Evolutionary conservation across 176 grass and related monocot species (phyloP).

Genomic region (Triticum dicoccoides): DNA sequence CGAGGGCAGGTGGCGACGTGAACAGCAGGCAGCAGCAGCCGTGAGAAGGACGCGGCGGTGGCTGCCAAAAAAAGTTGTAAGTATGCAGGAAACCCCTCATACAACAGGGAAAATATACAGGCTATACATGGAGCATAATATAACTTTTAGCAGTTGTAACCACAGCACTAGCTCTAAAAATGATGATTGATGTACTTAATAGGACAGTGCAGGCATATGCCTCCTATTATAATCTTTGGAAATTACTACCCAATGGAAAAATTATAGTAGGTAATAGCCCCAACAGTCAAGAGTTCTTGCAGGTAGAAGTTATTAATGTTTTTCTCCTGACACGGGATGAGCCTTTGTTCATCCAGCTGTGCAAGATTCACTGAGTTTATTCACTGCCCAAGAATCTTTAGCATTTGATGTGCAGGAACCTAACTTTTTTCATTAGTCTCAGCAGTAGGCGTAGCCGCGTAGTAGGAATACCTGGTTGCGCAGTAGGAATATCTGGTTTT

Average conservation of each 20-base stretch:
- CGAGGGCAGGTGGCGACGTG: too few species aligned
- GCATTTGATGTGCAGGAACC: slow-evolving; percentile 1
- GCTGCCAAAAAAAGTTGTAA: too few species aligned
- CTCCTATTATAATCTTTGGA: background rate
- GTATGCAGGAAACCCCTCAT: too few species aligned
- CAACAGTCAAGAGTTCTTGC: background rate
- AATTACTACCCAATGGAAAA: background rate
- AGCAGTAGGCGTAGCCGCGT: background rate
- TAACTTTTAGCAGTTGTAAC: background rate
- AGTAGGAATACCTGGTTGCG: too few species aligned
- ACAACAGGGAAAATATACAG: too few species aligned
- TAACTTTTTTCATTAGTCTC: background rate
- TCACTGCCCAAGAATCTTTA: background rate
- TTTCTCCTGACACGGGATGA: background rate
- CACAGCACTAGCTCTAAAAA: background rate
- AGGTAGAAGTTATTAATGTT: slow-evolving; percentile 7
- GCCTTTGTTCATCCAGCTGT: background rate
- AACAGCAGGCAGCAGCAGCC: too few species aligned
- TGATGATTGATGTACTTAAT: slow-evolving; percentile 15
- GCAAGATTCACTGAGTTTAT: background rate
- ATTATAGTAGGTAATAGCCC: slow-evolving; percentile 4
- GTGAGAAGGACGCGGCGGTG: too few species aligned
- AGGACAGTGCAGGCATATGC: background rate
- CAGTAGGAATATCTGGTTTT: background rate
- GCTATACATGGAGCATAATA: too few species aligned